Evolutionary conservation across 441 rosid species (phyloP).

Genomic region (Erysimum cheiri): DNA sequence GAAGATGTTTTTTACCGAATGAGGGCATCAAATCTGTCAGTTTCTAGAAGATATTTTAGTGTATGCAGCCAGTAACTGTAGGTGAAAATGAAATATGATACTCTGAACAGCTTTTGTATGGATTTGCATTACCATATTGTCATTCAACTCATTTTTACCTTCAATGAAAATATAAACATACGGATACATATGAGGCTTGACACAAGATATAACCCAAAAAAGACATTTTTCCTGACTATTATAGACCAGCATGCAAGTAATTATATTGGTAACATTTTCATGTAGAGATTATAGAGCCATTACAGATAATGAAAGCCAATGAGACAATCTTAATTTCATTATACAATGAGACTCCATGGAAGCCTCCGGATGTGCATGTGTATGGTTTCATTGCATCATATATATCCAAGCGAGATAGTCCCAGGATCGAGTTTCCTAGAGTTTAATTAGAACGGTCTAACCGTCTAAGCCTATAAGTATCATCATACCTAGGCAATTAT

Average conservation of each 20-base stretch:
- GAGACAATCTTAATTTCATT: neutral
- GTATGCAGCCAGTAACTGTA: slow-evolving; percentile 25
- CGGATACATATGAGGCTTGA: slow-evolving; percentile 19
- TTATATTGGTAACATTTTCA: neutral
- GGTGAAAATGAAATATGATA: slow-evolving; percentile 30
- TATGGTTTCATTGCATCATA: slow-evolving; percentile 14
- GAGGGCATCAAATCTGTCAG: slow-evolving; percentile 36
- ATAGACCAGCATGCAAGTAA: slow-evolving; percentile 12
- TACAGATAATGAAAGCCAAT: neutral
- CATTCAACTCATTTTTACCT: slow-evolving; percentile 12
- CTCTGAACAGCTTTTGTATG: neutral
- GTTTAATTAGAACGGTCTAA: no score
- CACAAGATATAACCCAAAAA: neutral
- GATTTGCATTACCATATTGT: slow-evolving; percentile 7
- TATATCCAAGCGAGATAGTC: no score
- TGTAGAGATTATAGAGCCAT: neutral
- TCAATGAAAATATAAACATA: slow-evolving; percentile 27
- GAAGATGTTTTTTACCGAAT: slow-evolving; percentile 33
- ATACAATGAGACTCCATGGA: neutral
- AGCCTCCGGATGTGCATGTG: neutral
- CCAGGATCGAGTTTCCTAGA: no score
- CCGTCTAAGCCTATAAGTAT: neutral
- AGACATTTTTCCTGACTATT: neutral
- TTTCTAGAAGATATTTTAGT: slow-evolving; percentile 24
- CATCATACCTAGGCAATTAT: neutral